Base-by-base conservation (phyloP, 2,329 filamentous ascomycete species). In the Didymella glomerata region DNA sequence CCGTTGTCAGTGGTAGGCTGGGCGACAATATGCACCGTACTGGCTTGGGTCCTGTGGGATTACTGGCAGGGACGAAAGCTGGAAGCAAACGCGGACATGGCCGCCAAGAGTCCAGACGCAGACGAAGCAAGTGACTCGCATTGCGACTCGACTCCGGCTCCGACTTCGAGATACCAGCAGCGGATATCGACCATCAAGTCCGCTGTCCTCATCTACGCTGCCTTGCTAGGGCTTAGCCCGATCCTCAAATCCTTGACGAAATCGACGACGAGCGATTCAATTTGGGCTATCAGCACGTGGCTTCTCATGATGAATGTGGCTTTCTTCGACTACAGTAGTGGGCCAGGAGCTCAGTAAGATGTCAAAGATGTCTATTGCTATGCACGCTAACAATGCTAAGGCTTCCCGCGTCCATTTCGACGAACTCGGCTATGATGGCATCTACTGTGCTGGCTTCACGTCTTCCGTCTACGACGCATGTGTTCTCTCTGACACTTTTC, bases 251-350 rank as follows among this genome's bases (percentile, higher is more conserved):
- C 93, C 1, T 85, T 99, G n/a, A 99, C 95, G 0, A 86, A 86
- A 49, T 97, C 93, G 5, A 98, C 94, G 4, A 94, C 92, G 8
- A 90, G 87, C 55, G 95, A 99, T 82, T 95, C 90, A 42, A 99
- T 99, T 75, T 99, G 95, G 95, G 92, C 95, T 57, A 90, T 99
- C 82, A 95, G 92, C 49, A 93, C 92, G 72, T 95, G 93, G 88
- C 84, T 99, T 44, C 86, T 99, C 63, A 86, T 91, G 70, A 94
- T 97, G 79, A 99, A 99, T 77, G 92, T 98, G 62, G 96, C 97
- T 78, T 97, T 96, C 76, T 98, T 97, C 73, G 95, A 99, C 82
- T 99, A 99, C 77, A 91, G 92, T 11, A 90, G 91, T 40, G 85
- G 86, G 32, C 79, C 83, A 40, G 83, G 81, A 78, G 86, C 76